Conservation (phyloP, 257 asterid species). For the Solanum paucissectum region DNA sequence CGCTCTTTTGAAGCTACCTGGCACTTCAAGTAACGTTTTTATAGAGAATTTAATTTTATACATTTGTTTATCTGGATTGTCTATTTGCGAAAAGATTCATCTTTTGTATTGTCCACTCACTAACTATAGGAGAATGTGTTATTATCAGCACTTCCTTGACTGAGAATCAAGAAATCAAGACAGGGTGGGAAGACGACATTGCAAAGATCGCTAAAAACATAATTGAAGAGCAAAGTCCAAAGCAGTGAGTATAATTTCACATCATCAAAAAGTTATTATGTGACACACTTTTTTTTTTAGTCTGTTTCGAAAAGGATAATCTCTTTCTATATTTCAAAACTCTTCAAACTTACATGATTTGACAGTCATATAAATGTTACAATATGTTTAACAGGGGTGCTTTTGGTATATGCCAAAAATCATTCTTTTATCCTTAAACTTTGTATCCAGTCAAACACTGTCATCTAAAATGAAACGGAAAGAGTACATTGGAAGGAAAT, state of each 20-base stretch:
- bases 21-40: background rate
- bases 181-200: constrained; percentile 83
- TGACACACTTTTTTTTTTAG: background rate
- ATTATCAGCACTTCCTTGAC: constrained; percentile 8
- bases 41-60: background rate
- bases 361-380: background rate
- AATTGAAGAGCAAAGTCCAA: constrained; percentile 76
- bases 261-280: background rate
- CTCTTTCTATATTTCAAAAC: background rate
- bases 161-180: constrained; percentile 57
- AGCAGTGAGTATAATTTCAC: constrained; percentile 42
- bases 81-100: background rate
- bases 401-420: background rate
- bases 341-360: background rate
- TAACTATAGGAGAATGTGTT: background rate
- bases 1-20: constrained; percentile 70
- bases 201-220: constrained; percentile 57
- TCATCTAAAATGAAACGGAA: background rate
- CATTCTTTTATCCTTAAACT: background rate
- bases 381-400: background rate
- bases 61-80: background rate
- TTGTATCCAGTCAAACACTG: background rate
- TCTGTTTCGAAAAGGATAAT: background rate
- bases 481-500: background rate
- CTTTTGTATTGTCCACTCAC: background rate